Evolutionary conservation across 306 rosid genomes (phyloP).

Genomic region (Lithocarpus polystachyus): DNA sequence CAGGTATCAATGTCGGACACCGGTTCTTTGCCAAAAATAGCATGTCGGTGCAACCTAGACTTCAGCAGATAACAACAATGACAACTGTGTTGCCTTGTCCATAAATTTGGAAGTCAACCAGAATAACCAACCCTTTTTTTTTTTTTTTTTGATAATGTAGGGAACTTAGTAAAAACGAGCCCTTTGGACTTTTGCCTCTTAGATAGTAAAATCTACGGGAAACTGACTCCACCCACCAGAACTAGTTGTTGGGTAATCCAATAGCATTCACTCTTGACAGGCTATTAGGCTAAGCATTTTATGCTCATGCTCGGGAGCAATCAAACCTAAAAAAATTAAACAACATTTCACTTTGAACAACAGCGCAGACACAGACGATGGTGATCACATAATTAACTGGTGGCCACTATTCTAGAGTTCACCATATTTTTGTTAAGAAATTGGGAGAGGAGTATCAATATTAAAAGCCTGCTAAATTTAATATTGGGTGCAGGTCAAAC

Average conservation of each 20-base stretch:
- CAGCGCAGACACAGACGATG: background rate
- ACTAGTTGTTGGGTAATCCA: no score
- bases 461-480: background rate
- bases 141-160: no score
- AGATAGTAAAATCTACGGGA: no score
- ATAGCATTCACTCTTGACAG: no score
- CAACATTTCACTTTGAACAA: background rate
- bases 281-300: no score
- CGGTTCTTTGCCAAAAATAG: no score
- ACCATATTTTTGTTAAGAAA: background rate
- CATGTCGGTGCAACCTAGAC: no score
- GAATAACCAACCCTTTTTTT: background rate
- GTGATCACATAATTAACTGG: background rate
- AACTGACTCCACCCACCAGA: no score
- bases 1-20: no score
- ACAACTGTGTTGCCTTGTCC: background rate
- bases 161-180: no score
- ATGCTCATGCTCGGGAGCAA: no score
- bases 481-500: background rate
- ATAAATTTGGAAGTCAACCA: background rate
- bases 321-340: background rate
- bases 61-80: background rate
- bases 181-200: no score
- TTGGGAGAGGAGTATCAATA: background rate
- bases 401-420: background rate